Base-by-base conservation (phyloP, 1,284 basidiomycete species). In the Exobasidium cylindrosporum region DNA sequence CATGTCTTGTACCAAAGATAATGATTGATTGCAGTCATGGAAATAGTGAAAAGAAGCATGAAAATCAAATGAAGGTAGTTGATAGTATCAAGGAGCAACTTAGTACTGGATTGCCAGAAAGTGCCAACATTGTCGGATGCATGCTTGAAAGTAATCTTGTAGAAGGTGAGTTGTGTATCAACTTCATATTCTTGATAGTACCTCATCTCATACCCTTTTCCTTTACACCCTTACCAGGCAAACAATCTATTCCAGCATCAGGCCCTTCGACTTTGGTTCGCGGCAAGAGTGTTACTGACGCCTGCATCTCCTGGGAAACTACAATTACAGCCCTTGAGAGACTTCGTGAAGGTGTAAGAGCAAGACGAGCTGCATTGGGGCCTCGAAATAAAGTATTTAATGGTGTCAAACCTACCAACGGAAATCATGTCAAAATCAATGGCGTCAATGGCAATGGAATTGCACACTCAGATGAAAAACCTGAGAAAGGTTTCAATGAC, bases 101-200 rank as follows among this genome's bases (percentile, higher is more conserved):
- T 43, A 21, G 58, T 3, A 30, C 43, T 1, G 70, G 65, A 31
- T 13, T 11, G 30, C 66, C 70, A 32, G 64, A 63, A 11, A 47
- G 60, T 49, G 60, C 63, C 1, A 85, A 86, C 77, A 92, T 98
- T 70, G 89, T 96, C 85, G 95, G 95, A 63, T 92, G 96, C 64
- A 98, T 98, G 96, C 85, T 97, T 66, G 96, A 98, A 82, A 91
- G 89, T 54, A 95, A 98, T 81, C 84, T 97, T 62, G 86, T 90
- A 53, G 94, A 72, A 29, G 76, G 59, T 57, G 54, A 35, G 54
- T 31, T 50, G 47, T 7, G 7, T 40, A 40, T 10, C 35, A 17
- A 10, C 35, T 40, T 40, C 47, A 10, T 50, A 7, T 50, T 50
- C 47, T 50, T 50, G 13, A 23, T 23, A n/a, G n/a, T 14, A 44